Evolutionary conservation across 1,284 basidiomycete genomes (phyloP).

Genomic region (Cystobasidium pallidum): DNA sequence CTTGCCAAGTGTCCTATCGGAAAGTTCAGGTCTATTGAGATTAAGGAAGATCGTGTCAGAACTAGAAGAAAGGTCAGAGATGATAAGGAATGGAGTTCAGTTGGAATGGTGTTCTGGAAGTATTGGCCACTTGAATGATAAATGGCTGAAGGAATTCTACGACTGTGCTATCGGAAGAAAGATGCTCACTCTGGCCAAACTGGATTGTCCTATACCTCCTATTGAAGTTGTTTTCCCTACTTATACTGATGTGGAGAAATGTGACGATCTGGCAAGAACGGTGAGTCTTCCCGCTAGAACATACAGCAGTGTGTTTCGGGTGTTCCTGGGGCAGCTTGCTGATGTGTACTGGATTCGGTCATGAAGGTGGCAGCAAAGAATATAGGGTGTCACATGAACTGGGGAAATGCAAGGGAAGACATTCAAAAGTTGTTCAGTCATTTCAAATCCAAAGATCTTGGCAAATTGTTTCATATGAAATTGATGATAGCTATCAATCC

Average conservation of each 20-base stretch:
- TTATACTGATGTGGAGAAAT: slow-evolving; percentile 33
- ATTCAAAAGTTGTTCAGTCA: slow-evolving; percentile 43
- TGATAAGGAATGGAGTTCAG: slow-evolving; percentile 22
- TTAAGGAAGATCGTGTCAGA: slow-evolving; percentile 26
- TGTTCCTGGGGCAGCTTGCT: too few species aligned
- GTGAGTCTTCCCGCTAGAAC: too few species aligned
- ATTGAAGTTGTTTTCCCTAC: slow-evolving; percentile 45
- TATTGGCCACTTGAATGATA: slow-evolving; percentile 24
- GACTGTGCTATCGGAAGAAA: slow-evolving; percentile 38
- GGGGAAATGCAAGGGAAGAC: background rate
- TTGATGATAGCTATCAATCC: slow-evolving; percentile 32
- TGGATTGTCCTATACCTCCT: slow-evolving; percentile 15
- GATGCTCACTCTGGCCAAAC: background rate
- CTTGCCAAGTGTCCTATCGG: slow-evolving; percentile 5
- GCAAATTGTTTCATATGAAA: slow-evolving; percentile 46
- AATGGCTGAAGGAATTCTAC: slow-evolving; percentile 35
- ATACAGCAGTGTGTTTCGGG: too few species aligned
- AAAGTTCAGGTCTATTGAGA: slow-evolving; percentile 36
- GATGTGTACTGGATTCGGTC: background rate
- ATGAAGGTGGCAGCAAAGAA: slow-evolving; percentile 33
- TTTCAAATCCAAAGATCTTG: slow-evolving; percentile 42
- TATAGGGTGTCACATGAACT: slow-evolving; percentile 39
- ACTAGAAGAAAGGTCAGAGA: slow-evolving; percentile 5
- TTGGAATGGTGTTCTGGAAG: slow-evolving; percentile 45
- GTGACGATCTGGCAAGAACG: slow-evolving; percentile 24